Conservation (phyloP, 108 stramenopile genomes). For the Nitzschia inconspicua region DNA sequence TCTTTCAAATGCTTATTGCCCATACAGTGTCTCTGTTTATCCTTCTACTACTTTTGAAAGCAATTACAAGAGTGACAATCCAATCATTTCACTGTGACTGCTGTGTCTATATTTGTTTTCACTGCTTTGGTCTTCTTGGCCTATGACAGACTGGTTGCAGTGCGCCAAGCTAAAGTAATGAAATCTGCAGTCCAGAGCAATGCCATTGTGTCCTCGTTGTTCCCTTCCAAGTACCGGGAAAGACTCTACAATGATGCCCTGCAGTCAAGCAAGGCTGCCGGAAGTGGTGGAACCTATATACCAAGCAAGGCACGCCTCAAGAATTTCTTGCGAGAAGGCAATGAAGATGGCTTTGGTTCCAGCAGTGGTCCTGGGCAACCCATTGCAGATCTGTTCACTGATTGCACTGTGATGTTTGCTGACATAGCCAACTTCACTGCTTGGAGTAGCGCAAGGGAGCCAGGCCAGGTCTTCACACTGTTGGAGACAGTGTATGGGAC, state of each 20-base stretch:
- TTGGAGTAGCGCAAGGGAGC: constrained; percentile 5
- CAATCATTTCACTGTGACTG: background rate
- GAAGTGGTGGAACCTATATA: too few relatives aligned
- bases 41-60: constrained; percentile 10
- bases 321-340: background rate
- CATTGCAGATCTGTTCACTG: constrained; percentile 9
- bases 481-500: constrained; percentile 22
- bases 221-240: constrained; percentile 54
- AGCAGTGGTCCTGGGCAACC: background rate
- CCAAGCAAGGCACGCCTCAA: constrained; percentile 7
- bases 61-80: constrained; percentile 1
- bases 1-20: background rate
- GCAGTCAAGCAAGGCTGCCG: constrained; percentile 3
- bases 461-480: constrained; percentile 7
- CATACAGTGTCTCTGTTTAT: constrained; percentile 8
- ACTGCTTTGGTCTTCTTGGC: constrained; percentile 1
- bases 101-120: constrained; percentile 2
- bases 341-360: too few relatives aligned
- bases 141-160: constrained; percentile 2
- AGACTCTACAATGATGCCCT: constrained; percentile 28
- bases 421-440: constrained; percentile 5
- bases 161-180: constrained; percentile 14
- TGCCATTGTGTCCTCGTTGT: constrained; percentile 52
- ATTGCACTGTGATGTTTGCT: constrained; percentile 6
- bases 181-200: constrained; percentile 20